Evolutionary conservation across 768 basidiomycete genomes (phyloP), one percentile per base, ranked within the genome.

Genomic region (Lentinus brumalis): DNA sequence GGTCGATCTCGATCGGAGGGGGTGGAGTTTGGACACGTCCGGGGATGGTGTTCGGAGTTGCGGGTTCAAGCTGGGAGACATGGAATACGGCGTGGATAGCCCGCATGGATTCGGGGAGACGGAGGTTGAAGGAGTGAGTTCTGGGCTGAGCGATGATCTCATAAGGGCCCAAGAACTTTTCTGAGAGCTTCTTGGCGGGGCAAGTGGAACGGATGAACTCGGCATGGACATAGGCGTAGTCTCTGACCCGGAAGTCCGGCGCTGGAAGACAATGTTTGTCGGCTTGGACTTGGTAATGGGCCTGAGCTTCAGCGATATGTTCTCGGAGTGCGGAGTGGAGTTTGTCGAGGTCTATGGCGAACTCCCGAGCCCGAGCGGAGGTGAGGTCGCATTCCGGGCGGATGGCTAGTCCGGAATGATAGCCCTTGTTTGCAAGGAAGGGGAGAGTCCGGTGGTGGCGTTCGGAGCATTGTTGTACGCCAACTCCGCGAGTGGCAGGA

Each of bases 401-500:
- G 42, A 44, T 16, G 10, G 65, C 62, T 45, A 79, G 74, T 0
- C 68, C 63, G n/a, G 57, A 57, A 44, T 63, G 29, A 57, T 39
- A 60, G 31, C 57, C 62, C n/a, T 35, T 15, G 41, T 50, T 56
- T 4, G 58, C 57, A 26, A 42, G 57, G 59, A 14, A 58, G 26
- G 57, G 61, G 61, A 42, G 10, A 38, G 6, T 31, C 45, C 44
- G 39, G 75, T 78, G 1, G 77, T 73, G 4, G 69, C 40, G 52
- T 75, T 75, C 4, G 61, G 57, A 29, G 62, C 32, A 50, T 77
- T 78, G 60, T 81, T 81, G 67, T 72, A 76, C 0, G 69, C 62
- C 60, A 81, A 81, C 61, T 80, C 74, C 8, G 75, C 75, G 12
- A 78, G 63, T 0, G 77, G 70, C 0, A 81, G 68, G 42, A 70